Evolutionary conservation across 352 stramenopile species (phyloP).

Genomic region (Phytophthora uliginosa): DNA sequence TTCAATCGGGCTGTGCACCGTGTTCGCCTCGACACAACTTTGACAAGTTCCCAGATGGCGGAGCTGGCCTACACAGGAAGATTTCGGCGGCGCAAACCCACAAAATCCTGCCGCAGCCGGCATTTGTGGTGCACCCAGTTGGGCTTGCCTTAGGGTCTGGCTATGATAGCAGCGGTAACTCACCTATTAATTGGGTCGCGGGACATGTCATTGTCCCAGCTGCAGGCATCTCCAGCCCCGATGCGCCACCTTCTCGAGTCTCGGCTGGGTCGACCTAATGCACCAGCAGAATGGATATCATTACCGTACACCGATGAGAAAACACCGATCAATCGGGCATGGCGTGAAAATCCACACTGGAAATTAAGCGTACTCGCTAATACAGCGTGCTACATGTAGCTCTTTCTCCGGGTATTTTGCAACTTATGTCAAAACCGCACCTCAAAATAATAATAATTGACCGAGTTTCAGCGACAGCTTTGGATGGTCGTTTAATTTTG

Average conservation of each 20-base stretch:
- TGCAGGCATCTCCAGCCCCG: not conserved
- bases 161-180: not conserved
- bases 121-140: slow-evolving; percentile 9
- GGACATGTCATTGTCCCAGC: not conserved
- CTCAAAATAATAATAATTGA: too few relatives aligned
- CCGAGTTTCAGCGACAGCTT: too few relatives aligned
- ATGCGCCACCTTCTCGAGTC: not conserved
- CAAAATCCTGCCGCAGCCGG: slow-evolving; percentile 16
- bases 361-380: not conserved
- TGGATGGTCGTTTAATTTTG: too few relatives aligned
- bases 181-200: not conserved
- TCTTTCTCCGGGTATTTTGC: too few relatives aligned
- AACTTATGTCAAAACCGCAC: too few relatives aligned
- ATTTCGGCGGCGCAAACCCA: slow-evolving; percentile 1
- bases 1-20: slow-evolving; percentile 10
- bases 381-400: too few relatives aligned
- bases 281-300: not conserved
- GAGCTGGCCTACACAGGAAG: not conserved
- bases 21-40: slow-evolving; percentile 19
- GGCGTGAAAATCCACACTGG: not conserved
- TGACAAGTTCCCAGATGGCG: slow-evolving; percentile 5
- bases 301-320: not conserved
- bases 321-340: not conserved
- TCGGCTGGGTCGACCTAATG: not conserved
- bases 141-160: not conserved